phyloP scores from a whole-genome alignment of 1,284 basidiomycete species.

The Leccinum variabile region DNA sequence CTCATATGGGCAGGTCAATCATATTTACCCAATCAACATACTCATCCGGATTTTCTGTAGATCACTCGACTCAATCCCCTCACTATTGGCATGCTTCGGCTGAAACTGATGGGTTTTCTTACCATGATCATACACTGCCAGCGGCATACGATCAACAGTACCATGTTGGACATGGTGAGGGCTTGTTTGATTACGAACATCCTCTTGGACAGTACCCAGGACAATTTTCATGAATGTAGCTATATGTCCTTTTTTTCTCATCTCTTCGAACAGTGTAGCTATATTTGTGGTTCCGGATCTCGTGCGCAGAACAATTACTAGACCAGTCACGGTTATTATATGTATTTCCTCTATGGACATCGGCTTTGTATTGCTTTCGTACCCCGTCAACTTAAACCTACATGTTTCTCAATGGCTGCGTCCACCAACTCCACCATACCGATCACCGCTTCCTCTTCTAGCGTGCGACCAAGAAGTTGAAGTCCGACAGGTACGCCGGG shows the following conservation, averaged over 20 bases:
- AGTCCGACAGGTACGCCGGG: constrained; percentile 66
- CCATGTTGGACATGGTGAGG: background rate
- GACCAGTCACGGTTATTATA: background rate
- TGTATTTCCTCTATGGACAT: background rate
- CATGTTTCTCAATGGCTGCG: constrained; percentile 33
- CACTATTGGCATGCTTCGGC: background rate
- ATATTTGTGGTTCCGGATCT: background rate
- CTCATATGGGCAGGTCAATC: constrained; percentile 2
- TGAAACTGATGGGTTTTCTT: background rate
- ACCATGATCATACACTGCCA: background rate
- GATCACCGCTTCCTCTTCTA: constrained; percentile 77
- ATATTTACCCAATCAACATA: background rate
- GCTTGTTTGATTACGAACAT: background rate
- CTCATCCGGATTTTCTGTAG: constrained; percentile 8
- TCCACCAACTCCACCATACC: constrained; percentile 63
- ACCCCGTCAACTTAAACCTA: background rate
- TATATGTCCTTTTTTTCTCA: background rate
- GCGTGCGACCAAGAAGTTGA: constrained; percentile 65
- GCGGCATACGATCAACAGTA: constrained; percentile 5
- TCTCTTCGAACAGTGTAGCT: constrained; percentile 2
- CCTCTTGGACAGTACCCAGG: background rate
- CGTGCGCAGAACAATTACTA: background rate
- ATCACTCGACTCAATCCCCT: background rate
- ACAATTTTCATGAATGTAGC: background rate
- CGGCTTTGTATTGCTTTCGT: background rate